Evolutionary conservation across 2,329 filamentous ascomycete genomes (phyloP).

Genomic region (Fusarium sp.): DNA sequence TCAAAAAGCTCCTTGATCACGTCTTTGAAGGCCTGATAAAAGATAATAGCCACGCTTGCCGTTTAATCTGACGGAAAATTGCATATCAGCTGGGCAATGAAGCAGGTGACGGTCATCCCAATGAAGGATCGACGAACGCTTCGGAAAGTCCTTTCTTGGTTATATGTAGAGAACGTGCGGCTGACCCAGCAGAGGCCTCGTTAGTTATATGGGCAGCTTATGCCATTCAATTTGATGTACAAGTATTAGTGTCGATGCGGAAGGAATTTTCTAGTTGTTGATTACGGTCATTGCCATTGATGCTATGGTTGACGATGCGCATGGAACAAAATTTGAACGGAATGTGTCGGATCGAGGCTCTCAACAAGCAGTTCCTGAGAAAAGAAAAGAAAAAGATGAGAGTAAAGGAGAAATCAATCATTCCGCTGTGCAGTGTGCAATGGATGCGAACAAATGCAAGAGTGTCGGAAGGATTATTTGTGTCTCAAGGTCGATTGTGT

Average conservation of each 20-base stretch:
- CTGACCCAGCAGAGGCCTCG: not conserved
- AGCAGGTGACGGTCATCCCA: not conserved
- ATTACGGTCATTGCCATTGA: not conserved
- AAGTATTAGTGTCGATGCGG: not conserved
- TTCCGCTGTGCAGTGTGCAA: slow-evolving; percentile 46
- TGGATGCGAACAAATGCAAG: slow-evolving; percentile 47
- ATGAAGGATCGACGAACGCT: not conserved
- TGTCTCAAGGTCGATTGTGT: not conserved
- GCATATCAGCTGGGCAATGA: not conserved
- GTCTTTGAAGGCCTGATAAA: not conserved
- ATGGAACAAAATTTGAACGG: not conserved
- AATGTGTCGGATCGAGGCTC: no score
- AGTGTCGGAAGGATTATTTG: slow-evolving; percentile 18
- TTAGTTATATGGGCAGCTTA: no score
- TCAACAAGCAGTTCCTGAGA: no score
- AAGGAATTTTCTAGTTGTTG: not conserved
- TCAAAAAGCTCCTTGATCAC: not conserved
- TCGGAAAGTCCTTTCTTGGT: not conserved
- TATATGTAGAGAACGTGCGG: not conserved
- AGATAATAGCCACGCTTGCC: not conserved
- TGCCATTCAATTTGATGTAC: no score
- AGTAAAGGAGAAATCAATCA: slow-evolving; percentile 46
- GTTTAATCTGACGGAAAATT: not conserved
- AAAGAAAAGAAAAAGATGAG: slow-evolving; percentile 35
- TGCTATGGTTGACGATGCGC: not conserved